These are phyloP conservation scores for Uronychia setigera DNA, from an alignment of 73 alveolate species.

Conservation along the genomic window DNA sequence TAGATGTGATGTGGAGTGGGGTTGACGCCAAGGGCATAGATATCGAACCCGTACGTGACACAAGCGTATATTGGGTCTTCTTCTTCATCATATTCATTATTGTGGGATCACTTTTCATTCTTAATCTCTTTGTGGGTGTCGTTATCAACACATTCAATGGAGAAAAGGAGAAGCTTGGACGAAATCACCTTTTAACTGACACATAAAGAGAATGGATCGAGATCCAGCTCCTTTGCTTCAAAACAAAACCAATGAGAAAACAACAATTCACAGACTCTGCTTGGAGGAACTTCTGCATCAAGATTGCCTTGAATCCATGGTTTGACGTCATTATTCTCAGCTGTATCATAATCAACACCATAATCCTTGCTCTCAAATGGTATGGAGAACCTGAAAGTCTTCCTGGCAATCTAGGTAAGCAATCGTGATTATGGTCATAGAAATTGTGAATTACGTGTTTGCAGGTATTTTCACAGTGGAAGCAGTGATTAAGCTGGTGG, in stretches of 20 bases:
- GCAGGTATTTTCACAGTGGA: constrained; percentile 35
- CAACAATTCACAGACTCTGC: neutral
- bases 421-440: neutral
- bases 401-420: constrained; percentile 40
- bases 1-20: constrained; percentile 25
- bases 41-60: constrained; percentile 11
- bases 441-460: constrained; percentile 35
- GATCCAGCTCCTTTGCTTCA: constrained; percentile 34
- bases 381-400: constrained; percentile 6
- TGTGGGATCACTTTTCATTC: constrained; percentile 35
- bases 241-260: constrained; percentile 41
- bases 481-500: constrained; percentile 40
- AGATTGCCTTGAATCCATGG: constrained; percentile 1
- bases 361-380: constrained; percentile 50
- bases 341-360: constrained; percentile 60
- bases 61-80: neutral
- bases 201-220: constrained; percentile 62
- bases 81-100: constrained; percentile 40
- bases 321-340: constrained; percentile 51
- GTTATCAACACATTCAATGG: constrained; percentile 40
- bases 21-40: constrained; percentile 44
- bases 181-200: constrained; percentile 40
- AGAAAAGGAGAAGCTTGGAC: constrained; percentile 72
- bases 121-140: constrained; percentile 44
- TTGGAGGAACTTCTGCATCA: constrained; percentile 26